Percentiles rank a stretch among this genome's conserved stretches.
phyloP scores from a whole-genome alignment of 441 rosid genomes.

The Bocquillonia castaneifolia region DNA sequence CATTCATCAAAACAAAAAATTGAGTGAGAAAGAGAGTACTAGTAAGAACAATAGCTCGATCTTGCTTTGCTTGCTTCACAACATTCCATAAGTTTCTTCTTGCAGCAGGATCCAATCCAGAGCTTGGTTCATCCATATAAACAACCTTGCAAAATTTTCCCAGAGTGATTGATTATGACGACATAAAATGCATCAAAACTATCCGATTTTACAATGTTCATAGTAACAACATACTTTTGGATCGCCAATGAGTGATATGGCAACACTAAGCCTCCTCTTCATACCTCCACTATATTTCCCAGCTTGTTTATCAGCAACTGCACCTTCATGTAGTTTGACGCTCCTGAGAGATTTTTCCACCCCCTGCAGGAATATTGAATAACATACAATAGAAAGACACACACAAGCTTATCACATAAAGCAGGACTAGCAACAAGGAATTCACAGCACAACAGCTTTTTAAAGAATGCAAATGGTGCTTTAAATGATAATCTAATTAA shows the following conservation, averaged over 20 bases:
- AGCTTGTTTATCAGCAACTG: slow-evolving; percentile 74
- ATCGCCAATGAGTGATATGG: slow-evolving; percentile 87
- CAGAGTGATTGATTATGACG: slow-evolving; percentile 9
- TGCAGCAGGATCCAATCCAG: slow-evolving; percentile 93
- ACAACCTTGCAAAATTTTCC: slow-evolving; percentile 53
- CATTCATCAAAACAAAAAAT: background rate
- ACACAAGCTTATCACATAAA: background rate
- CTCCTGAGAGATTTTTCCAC: slow-evolving; percentile 84
- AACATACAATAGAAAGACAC: background rate
- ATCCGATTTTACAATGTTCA: background rate
- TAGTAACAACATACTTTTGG: slow-evolving; percentile 53
- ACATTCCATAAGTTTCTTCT: slow-evolving; percentile 81
- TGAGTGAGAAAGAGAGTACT: slow-evolving; percentile 42
- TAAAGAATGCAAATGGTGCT: background rate
- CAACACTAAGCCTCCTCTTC: slow-evolving; percentile 95
- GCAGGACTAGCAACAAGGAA: background rate
- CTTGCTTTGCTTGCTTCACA: slow-evolving; percentile 68
- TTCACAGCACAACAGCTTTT: too few species aligned
- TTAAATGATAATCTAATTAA: background rate
- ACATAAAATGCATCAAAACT: slow-evolving; percentile 10
- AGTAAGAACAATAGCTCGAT: slow-evolving; percentile 79
- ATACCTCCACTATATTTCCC: slow-evolving; percentile 96
- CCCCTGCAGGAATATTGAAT: slow-evolving; percentile 38
- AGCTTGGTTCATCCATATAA: slow-evolving; percentile 92
- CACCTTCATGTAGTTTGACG: slow-evolving; percentile 68